Conservation (phyloP, 129 eudicot species). For the Ambrosia artemisiifolia region DNA sequence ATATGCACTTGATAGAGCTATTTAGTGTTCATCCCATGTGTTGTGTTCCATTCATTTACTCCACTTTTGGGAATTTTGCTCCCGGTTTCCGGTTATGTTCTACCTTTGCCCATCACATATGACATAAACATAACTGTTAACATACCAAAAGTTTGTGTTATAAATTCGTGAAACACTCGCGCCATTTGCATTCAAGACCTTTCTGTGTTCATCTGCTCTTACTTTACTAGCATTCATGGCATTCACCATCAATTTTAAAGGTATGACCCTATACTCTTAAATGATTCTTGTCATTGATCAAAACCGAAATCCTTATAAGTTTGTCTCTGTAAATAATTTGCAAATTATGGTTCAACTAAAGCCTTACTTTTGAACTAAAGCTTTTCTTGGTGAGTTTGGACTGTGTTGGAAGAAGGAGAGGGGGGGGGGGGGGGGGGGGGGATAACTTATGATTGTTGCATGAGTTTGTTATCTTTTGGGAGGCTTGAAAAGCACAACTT, state of each 20-base stretch:
- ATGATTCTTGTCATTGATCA: neutral
- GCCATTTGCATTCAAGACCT: slow-evolving; percentile 14
- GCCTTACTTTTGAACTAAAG: no score
- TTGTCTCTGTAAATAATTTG: neutral
- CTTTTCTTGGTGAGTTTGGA: neutral
- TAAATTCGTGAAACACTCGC: neutral
- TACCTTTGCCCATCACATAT: neutral
- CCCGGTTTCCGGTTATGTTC: neutral
- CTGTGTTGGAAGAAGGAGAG: no score
- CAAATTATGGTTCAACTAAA: neutral
- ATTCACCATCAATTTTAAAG: slow-evolving; percentile 18
- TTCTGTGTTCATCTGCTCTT: neutral
- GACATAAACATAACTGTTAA: neutral
- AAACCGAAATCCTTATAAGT: neutral
- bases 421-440: neutral
- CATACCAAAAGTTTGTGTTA: slow-evolving; percentile 23
- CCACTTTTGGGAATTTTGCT: slow-evolving; percentile 23
- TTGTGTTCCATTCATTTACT: slow-evolving; percentile 18
- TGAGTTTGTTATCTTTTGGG: neutral
- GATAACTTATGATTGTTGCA: neutral
- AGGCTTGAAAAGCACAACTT: neutral
- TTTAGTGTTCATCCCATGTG: slow-evolving; percentile 25
- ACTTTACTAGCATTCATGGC: slow-evolving; percentile 6
- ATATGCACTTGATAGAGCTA: slow-evolving; percentile 19
- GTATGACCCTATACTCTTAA: slow-evolving; percentile 18